A percentile compares a stretch with the other conserved stretches of the same genome.
phyloP scores from a whole-genome alignment of 208 protist genomes.

The Porcisia hertigi region DNA sequence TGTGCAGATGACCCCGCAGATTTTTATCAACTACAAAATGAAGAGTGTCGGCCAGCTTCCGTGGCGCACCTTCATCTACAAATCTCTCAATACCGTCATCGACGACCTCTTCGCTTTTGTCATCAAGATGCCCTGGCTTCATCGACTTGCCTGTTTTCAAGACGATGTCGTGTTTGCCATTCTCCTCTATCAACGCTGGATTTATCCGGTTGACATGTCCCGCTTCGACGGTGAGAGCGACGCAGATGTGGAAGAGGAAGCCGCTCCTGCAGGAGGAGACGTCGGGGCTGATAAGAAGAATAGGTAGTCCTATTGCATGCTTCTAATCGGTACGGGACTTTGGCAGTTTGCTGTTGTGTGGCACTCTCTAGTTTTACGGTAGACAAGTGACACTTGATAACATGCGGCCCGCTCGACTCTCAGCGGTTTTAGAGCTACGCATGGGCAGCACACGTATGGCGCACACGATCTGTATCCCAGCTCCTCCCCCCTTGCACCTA shows the following conservation, averaged over 20 bases:
- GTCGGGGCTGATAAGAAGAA: conserved; percentile 12
- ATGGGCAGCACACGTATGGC: not conserved
- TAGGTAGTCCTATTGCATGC: not conserved
- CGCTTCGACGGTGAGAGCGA: conserved; percentile 54
- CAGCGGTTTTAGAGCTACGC: too few relatives aligned
- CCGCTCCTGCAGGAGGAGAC: not conserved
- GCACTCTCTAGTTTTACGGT: not conserved
- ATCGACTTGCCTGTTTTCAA: conserved; percentile 97
- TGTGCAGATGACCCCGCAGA: conserved; percentile 98
- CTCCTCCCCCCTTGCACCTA: not conserved
- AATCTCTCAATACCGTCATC: conserved; percentile 98
- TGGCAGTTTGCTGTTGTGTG: not conserved
- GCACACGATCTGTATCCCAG: not conserved
- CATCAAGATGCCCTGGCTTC: conserved; percentile 98
- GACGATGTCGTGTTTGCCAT: conserved; percentile 98
- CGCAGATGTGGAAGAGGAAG: conserved; percentile 21
- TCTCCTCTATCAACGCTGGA: conserved; percentile 97
- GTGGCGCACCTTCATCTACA: conserved; percentile 98
- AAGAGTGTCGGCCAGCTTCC: conserved; percentile 98
- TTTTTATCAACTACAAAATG: conserved; percentile 99
- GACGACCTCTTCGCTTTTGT: conserved; percentile 99
- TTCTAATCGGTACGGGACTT: not conserved
- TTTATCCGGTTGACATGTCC: conserved; percentile 96
- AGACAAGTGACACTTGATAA: not conserved
- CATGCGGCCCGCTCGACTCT: not conserved